phyloP scores from a whole-genome alignment of 2,329 filamentous ascomycete species.

The Alternaria solani region DNA sequence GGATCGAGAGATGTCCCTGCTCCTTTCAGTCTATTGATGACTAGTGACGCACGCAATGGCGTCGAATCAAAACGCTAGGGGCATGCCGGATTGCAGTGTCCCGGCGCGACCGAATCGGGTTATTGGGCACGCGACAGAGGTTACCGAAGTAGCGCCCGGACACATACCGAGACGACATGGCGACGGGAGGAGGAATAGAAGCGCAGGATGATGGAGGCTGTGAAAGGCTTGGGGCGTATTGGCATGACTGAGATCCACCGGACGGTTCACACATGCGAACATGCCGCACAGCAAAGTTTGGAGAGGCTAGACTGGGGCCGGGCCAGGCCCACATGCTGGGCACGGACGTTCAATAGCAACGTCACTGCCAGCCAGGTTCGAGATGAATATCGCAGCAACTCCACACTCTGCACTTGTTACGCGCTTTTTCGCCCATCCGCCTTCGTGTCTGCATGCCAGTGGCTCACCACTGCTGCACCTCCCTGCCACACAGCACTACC shows the following conservation, averaged over 20 bases:
- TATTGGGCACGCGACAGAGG: constrained; percentile 19
- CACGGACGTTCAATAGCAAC: constrained; percentile 13
- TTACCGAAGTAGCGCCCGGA: neutral
- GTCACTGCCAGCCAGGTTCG: constrained; percentile 13
- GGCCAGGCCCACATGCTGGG: constrained; percentile 1
- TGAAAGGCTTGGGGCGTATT: neutral
- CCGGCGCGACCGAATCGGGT: constrained; percentile 6
- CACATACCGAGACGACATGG: neutral
- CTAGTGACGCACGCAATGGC: constrained; percentile 3
- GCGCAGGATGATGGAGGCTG: neutral
- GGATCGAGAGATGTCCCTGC: neutral
- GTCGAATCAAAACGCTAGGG: constrained; percentile 10
- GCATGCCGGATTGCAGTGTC: neutral
- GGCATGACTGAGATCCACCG: constrained; percentile 1
- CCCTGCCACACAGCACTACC: neutral
- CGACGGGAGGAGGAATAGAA: neutral
- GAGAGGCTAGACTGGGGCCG: constrained; percentile 3
- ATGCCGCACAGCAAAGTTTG: constrained; percentile 13
- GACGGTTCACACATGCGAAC: constrained; percentile 14
- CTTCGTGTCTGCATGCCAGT: constrained; percentile 12
- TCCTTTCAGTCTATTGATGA: neutral
- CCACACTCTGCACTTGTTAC: constrained; percentile 7
- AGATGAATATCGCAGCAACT: constrained; percentile 2
- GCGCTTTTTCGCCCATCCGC: constrained; percentile 1
- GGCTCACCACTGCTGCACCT: constrained; percentile 8